Evolutionary conservation across 2,329 filamentous ascomycete genomes (phyloP).

Genomic region (Cladophialophora exuberans): DNA sequence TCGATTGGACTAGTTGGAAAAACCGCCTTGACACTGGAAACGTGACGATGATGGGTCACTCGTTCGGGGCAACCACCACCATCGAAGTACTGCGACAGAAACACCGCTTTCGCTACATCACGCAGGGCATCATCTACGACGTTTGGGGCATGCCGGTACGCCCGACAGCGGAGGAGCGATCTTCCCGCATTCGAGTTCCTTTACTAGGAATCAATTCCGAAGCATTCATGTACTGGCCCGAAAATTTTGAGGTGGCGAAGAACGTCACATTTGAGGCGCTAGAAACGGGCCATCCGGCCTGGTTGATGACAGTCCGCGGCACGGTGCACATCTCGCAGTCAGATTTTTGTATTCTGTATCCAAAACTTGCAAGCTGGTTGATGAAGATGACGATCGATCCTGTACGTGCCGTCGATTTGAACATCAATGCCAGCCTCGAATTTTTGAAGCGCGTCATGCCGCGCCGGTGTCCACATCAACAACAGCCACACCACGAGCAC

Average conservation of each 20-base stretch:
- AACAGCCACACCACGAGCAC: too few species aligned
- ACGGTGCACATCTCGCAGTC: conserved; percentile 69
- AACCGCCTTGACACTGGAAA: conserved; percentile 58
- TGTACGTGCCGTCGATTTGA: conserved; percentile 64
- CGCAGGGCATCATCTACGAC: conserved; percentile 68
- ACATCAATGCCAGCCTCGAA: conserved; percentile 64
- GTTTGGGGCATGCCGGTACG: conserved; percentile 56
- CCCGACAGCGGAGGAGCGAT: conserved; percentile 47
- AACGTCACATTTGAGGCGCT: conserved; percentile 60
- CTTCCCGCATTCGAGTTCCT: conserved; percentile 56
- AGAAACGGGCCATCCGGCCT: conserved; percentile 50
- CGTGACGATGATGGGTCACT: conserved; percentile 67
- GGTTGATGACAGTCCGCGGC: conserved; percentile 59
- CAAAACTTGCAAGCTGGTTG: conserved; percentile 59
- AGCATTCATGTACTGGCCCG: conserved; percentile 71
- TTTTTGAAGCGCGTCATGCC: conserved; percentile 55
- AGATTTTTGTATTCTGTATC: conserved; percentile 69
- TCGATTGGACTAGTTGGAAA: conserved; percentile 62
- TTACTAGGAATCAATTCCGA: conserved; percentile 68
- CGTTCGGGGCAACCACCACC: conserved; percentile 67
- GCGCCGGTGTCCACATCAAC: conserved; percentile 44
- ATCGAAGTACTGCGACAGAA: conserved; percentile 62
- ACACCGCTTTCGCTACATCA: conserved; percentile 60
- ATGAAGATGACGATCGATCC: conserved; percentile 68
- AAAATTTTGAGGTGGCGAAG: conserved; percentile 63